Percentiles rank a stretch among this genome's conserved stretches.
These are phyloP conservation scores for Cardamine occulta DNA, from an alignment of 345 rosid genomes.

Conservation along the genomic window DNA sequence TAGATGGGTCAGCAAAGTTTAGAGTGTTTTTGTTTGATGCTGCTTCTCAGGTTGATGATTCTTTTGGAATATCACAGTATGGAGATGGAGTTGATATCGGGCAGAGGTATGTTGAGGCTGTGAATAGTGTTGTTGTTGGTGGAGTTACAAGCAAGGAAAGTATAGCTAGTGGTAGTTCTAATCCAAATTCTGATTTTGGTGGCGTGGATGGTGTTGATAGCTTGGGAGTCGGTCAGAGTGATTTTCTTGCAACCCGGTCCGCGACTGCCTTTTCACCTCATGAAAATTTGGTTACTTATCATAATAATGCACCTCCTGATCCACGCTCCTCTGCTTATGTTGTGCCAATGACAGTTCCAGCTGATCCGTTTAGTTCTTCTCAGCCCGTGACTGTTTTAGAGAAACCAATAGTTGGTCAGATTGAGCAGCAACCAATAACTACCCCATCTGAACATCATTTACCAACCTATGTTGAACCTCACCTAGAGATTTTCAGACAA, in stretches of 20 bases:
- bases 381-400: background rate
- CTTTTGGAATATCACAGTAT: background rate
- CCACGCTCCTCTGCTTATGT: background rate
- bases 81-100: background rate
- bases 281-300: background rate
- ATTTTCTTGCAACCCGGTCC: background rate
- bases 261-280: background rate
- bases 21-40: slow-evolving; percentile 4
- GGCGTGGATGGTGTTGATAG: background rate
- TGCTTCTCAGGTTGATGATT: background rate
- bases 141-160: background rate
- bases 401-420: background rate
- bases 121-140: background rate
- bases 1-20: background rate
- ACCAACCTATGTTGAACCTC: background rate
- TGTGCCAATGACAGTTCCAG: background rate
- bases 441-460: slow-evolving; percentile 5
- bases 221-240: background rate
- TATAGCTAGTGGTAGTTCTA: slow-evolving; percentile 9
- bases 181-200: slow-evolving; percentile 11
- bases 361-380: slow-evolving; percentile 1
- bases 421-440: background rate
- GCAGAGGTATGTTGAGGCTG: background rate
- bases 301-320: background rate
- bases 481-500: background rate